Evolutionary conservation across 768 basidiomycete species (phyloP).

Genomic region (Mycena vulgaris): DNA sequence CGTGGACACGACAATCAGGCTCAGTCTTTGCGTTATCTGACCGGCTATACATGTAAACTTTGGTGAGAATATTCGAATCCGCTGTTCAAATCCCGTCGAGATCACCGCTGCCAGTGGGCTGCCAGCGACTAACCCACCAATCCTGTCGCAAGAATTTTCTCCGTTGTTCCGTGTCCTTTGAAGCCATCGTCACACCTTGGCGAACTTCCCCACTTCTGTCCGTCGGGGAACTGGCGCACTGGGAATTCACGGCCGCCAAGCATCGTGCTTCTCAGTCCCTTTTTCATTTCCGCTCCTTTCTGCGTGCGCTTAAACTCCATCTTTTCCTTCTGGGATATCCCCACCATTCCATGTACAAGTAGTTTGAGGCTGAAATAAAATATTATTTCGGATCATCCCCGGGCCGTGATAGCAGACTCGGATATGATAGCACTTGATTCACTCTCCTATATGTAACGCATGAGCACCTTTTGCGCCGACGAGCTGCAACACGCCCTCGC

Average conservation of each 20-base stretch:
- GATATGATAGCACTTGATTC: constrained; percentile 2
- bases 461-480: constrained; percentile 55
- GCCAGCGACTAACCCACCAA: background rate
- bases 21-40: background rate
- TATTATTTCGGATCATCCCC: background rate
- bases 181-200: background rate
- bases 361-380: background rate
- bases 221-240: constrained; percentile 24
- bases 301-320: constrained; percentile 7
- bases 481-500: constrained; percentile 70
- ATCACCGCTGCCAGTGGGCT: background rate
- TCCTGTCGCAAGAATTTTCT: background rate
- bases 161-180: background rate
- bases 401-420: background rate
- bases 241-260: constrained; percentile 10
- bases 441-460: constrained; percentile 17
- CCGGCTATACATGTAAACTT: constrained; percentile 2
- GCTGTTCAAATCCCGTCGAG: background rate
- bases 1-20: background rate
- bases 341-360: background rate
- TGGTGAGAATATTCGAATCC: background rate
- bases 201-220: constrained; percentile 15
- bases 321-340: background rate
- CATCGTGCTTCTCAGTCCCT: too few relatives aligned
- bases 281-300: constrained; percentile 6